Percentiles rank a stretch among this genome's conserved stretches.
Conservation (phyloP, 345 rosid species). For the Linum tenue region DNA sequence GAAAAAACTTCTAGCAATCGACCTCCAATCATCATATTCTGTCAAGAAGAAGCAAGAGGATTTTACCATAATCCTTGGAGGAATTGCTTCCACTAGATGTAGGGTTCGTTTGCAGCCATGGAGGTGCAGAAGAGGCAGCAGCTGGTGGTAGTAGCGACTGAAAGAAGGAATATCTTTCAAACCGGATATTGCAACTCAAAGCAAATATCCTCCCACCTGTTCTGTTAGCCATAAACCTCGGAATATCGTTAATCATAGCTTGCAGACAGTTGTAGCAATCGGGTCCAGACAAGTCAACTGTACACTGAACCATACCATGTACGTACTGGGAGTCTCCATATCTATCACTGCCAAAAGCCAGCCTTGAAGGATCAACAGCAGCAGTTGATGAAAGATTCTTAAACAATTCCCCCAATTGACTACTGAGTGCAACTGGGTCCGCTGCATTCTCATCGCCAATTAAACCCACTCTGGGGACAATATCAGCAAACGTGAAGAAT, state of each 20-base stretch:
- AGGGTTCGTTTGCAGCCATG: not conserved
- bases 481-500: conserved; percentile 20
- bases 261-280: conserved; percentile 25
- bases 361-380: conserved; percentile 19
- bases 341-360: conserved; percentile 13
- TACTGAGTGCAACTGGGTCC: conserved; percentile 12
- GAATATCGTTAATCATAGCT: conserved; percentile 11
- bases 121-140: conserved; percentile 11
- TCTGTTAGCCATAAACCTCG: conserved; percentile 2
- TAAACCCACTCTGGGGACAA: fast-evolving
- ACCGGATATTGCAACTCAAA: conserved; percentile 28
- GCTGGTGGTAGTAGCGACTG: conserved; percentile 3
- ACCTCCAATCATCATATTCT: not conserved
- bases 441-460: not conserved
- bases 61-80: conserved; percentile 13
- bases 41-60: not conserved
- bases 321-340: conserved; percentile 8
- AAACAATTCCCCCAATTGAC: conserved; percentile 16
- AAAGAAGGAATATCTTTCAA: conserved; percentile 26
- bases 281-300: conserved; percentile 15
- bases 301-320: conserved; percentile 37
- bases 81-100: conserved; percentile 1
- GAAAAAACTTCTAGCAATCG: not conserved
- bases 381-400: conserved; percentile 16
- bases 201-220: conserved; percentile 16